Conservation (phyloP, 495 filamentous ascomycete genomes). For the Penicillium daleae region DNA sequence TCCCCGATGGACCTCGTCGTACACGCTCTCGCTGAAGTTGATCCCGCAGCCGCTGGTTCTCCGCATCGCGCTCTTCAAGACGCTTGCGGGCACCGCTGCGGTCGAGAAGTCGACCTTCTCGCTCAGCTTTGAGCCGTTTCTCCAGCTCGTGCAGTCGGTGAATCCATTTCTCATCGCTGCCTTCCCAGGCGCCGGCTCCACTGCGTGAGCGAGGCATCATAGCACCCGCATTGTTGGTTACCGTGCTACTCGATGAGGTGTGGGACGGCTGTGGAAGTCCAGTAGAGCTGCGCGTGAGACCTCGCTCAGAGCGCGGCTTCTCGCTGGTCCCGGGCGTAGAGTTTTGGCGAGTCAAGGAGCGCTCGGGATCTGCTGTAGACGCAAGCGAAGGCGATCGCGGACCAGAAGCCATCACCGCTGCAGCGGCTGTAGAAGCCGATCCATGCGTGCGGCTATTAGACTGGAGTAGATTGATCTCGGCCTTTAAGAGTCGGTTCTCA, state of each 20-base stretch:
- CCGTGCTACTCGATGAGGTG: constrained; percentile 37
- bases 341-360: constrained; percentile 55
- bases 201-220: constrained; percentile 40
- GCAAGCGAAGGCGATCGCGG: constrained; percentile 35
- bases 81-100: constrained; percentile 80
- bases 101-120: constrained; percentile 85
- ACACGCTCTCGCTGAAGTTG: constrained; percentile 69
- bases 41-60: constrained; percentile 72
- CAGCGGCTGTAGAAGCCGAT: constrained; percentile 27
- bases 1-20: constrained; percentile 38
- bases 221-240: constrained; percentile 37
- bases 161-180: constrained; percentile 74
- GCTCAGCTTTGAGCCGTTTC: constrained; percentile 82
- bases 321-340: constrained; percentile 39
- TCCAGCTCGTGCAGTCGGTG: constrained; percentile 85
- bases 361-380: constrained; percentile 29
- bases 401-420: constrained; percentile 32
- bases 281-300: constrained; percentile 37
- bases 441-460: constrained; percentile 46
- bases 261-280: constrained; percentile 44
- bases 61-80: constrained; percentile 78
- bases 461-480: constrained; percentile 78
- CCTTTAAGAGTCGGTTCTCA: constrained; percentile 80
- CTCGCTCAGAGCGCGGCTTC: constrained; percentile 29
- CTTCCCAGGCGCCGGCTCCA: constrained; percentile 31